Percentiles rank a stretch among this genome's conserved stretches.
Conservation (phyloP, 306 rosid genomes). For the Hippophae gyantsensis region DNA sequence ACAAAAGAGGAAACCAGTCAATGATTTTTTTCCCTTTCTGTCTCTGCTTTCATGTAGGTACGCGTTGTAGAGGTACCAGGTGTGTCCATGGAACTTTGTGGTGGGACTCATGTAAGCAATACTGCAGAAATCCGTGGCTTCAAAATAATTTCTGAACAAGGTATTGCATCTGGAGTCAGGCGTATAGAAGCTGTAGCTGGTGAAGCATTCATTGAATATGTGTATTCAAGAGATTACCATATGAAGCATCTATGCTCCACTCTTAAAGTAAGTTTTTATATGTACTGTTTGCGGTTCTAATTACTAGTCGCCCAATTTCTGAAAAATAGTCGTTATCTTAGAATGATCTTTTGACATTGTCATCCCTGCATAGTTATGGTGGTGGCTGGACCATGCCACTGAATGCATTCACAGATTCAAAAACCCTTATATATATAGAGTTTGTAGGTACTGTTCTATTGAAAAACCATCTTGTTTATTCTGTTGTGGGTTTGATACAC, state of each 20-base stretch:
- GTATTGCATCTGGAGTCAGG: conserved; percentile 88
- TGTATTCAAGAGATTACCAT: conserved; percentile 66
- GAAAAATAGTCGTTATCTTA: too few relatives aligned
- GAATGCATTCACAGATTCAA: too few relatives aligned
- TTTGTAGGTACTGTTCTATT: too few relatives aligned
- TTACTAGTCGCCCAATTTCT: not conserved
- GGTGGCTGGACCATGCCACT: too few relatives aligned
- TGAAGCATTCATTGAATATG: conserved; percentile 81
- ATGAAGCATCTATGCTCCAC: conserved; percentile 71
- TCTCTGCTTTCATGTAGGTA: conserved; percentile 49
- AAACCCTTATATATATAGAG: too few relatives aligned
- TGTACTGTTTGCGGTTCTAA: not conserved
- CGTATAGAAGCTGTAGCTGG: conserved; percentile 98
- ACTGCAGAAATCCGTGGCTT: conserved; percentile 94
- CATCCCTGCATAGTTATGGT: too few relatives aligned
- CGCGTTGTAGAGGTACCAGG: conserved; percentile 97
- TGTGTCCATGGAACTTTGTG: conserved; percentile 95
- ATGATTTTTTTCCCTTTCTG: conserved; percentile 4
- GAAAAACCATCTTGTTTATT: too few relatives aligned
- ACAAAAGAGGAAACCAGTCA: conserved; percentile 1
- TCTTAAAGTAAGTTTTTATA: conserved; percentile 58
- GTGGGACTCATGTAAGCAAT: conserved; percentile 84
- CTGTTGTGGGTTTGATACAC: too few relatives aligned
- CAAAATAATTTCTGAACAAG: conserved; percentile 87
- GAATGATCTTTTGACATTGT: not conserved